phyloP scores from a whole-genome alignment of 306 rosid species.

The Astragalus membranaceus region DNA sequence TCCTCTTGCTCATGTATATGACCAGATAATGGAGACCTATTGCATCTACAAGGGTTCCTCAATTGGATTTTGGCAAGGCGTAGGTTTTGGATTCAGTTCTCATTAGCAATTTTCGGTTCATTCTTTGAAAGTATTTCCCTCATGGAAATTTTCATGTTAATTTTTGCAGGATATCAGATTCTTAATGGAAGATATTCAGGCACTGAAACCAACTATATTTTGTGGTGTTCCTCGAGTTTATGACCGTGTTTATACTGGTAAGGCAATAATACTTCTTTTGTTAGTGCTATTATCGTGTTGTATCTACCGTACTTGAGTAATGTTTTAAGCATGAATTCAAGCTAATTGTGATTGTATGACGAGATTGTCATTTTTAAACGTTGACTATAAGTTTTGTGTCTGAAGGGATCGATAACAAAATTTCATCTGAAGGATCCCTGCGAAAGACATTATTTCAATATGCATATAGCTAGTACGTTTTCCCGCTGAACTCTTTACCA shows the following conservation, averaged over 20 bases:
- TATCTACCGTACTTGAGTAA: neutral
- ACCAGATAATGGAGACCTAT: constrained; percentile 82
- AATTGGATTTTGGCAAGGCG: constrained; percentile 91
- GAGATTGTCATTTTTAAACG: neutral
- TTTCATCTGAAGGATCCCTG: constrained; percentile 69
- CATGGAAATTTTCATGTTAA: constrained; percentile 7
- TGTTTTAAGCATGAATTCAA: constrained; percentile 9
- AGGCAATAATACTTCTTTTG: neutral
- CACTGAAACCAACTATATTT: constrained; percentile 69
- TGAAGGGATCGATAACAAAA: constrained; percentile 55
- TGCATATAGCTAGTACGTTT: constrained; percentile 79
- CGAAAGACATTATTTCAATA: constrained; percentile 57
- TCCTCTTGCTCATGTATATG: constrained; percentile 88
- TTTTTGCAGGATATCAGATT: constrained; percentile 69
- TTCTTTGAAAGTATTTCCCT: neutral
- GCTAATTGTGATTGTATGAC: neutral
- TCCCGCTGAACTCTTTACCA: neutral
- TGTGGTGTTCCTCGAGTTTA: constrained; percentile 91
- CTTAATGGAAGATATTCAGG: constrained; percentile 75
- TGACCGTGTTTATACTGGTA: constrained; percentile 73
- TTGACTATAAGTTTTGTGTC: neutral
- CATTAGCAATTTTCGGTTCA: neutral
- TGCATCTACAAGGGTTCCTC: constrained; percentile 78
- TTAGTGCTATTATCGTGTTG: neutral
- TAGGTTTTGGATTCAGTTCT: constrained; percentile 33